Base-by-base conservation (phyloP, 202 grass and related monocot species). In the Zizania palustris region DNA sequence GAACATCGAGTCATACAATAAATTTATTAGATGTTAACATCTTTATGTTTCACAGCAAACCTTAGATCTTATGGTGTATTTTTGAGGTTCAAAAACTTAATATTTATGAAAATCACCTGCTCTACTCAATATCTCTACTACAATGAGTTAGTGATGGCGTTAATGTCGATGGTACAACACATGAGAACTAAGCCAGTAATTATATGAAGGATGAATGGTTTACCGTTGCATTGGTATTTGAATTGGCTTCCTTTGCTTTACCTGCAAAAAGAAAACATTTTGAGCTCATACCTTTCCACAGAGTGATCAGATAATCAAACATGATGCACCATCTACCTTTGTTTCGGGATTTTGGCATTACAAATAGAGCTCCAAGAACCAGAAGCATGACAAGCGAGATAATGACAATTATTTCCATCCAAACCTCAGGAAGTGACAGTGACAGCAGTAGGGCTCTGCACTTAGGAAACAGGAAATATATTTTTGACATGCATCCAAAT, bases 301-400 rank as follows among this genome's bases (percentile, higher is more conserved):
- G 61, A 60, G 5, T 51, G 39, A 19, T 13, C 64, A 11, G 63
- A 66, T 13, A 65, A 77, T n/a, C 43, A 21, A 5, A 70, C 53
- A 69, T 53, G 4, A 28, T 34, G n/a, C 40, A 67, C n/a, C 28
- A 34, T 21, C 58, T 83, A 84, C 89, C 89, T 92, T 80, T 92
- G 1, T 65, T 84, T 42, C 82, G 83, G 45, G 93, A 89, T 76
- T 79, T 96, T 2, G 92, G 81, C 50, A 96, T 82, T 45, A 90
- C 46, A 88, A 82, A 96, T 4, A 83, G 28, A 35, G 73, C 88
- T 74, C 82, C 93, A 22, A 96, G 55, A 64, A 72, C 82, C 53
- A 92, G 21, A 82, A 96, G 93, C 44, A 83, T 33, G 58, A 92
- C 56, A 67, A 86, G 5, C 58, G 45, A 77, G 19, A 96, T 44